Evolutionary conservation across 192 early-diverging fungal species (phyloP), one percentile per base, ranked within the genome.

Genomic region (Linnemannia elongata): DNA sequence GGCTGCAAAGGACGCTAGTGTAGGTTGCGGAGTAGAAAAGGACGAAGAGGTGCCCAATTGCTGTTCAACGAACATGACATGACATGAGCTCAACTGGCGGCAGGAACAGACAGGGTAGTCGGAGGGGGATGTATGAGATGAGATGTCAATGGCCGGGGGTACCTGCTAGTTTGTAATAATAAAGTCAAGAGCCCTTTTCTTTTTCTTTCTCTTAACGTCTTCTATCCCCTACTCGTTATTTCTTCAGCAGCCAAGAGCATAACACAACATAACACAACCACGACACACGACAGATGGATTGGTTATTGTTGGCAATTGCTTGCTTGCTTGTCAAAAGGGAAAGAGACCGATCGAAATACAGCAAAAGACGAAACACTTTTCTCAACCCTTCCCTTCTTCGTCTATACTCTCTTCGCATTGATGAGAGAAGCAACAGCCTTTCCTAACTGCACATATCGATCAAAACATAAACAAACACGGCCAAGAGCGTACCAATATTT

Each of bases 331-430:
- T 18, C 17, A 18, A 52, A 52, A 17, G 15, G 18, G 49, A 22
- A 6, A 49, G 47, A 52, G 49, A 52, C 2, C 0, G 49, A 52
- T 52, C 49, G 60, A 66, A 33, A 33, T 33, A 33, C 12, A 30
- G 30, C 10, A 27, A 3, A 35, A 72, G 41, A 72, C 41, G 70
- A 72, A 72, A 66, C 60, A 66, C 30, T 66, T 66, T 66, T 66
- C 60, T 66, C 60, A 30, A 66, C 30, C 60, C 60, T 60, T 12
- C 17, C 24, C 8, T 66, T 33, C 60, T 66, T 2, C 30, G 12
- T 66, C 27, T 1, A n/a, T n/a, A 27, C 52, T 55, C n/a, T 6
- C 22, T n/a, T 57, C 24, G 55, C 55, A 27, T 66, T 66, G 30
- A 66, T 9, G 7, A 33, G 24, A 27, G 60, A 13, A 52, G 49